A percentile compares a stretch with the other conserved stretches of the same genome.
Conservation (phyloP, 2,329 filamentous ascomycete genomes). For the Fusarium decemcellulare region DNA sequence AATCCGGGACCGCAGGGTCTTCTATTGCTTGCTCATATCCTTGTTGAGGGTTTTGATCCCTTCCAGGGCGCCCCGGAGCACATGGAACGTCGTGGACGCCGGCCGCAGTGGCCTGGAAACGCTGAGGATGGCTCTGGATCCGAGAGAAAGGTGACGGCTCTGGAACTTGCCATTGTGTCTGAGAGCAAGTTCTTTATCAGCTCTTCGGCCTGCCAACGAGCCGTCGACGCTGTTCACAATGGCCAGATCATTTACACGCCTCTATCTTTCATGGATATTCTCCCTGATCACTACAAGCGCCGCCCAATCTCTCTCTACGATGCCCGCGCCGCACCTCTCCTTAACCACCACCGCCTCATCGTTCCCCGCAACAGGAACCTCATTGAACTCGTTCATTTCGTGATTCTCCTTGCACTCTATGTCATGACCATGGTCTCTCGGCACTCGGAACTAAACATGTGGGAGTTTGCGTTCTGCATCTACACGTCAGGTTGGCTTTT, state of each 20-base stretch:
- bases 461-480: slow-evolving; percentile 73
- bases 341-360: slow-evolving; percentile 81
- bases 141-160: slow-evolving; percentile 73
- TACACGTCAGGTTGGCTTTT: slow-evolving; percentile 78
- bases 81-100: slow-evolving; percentile 64
- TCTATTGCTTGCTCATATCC: slow-evolving; percentile 75
- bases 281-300: slow-evolving; percentile 81
- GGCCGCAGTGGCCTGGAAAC: slow-evolving; percentile 55
- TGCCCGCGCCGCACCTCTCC: slow-evolving; percentile 73
- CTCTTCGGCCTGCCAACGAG: slow-evolving; percentile 76
- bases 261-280: slow-evolving; percentile 78
- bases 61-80: slow-evolving; percentile 77
- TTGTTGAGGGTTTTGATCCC: slow-evolving; percentile 80
- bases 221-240: slow-evolving; percentile 79
- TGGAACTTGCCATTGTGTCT: slow-evolving; percentile 80
- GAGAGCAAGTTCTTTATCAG: slow-evolving; percentile 78
- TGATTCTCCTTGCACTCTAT: slow-evolving; percentile 74
- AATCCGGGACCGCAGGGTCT: slow-evolving; percentile 74
- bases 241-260: slow-evolving; percentile 80
- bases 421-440: slow-evolving; percentile 74
- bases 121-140: slow-evolving; percentile 55
- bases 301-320: slow-evolving; percentile 80
- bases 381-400: slow-evolving; percentile 76
- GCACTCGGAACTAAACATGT: slow-evolving; percentile 61
- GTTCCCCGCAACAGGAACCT: slow-evolving; percentile 77